These are phyloP conservation scores for Pleurotus platypus DNA, from an alignment of 768 basidiomycete genomes.

Conservation along the genomic window DNA sequence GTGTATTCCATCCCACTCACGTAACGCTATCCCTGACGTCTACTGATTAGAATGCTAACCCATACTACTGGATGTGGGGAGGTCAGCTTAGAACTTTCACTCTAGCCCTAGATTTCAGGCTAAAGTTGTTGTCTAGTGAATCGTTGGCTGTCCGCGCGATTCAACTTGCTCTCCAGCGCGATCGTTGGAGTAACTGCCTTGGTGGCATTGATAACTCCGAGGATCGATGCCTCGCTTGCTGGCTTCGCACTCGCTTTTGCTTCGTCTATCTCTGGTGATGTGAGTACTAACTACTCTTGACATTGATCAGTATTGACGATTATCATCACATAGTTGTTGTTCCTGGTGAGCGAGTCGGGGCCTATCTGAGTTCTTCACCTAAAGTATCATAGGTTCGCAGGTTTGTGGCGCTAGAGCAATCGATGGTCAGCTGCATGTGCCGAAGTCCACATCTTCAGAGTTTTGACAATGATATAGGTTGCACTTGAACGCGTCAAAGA, in stretches of 20 bases:
- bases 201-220: constrained; percentile 62
- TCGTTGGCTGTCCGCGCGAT: constrained; percentile 86
- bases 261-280: constrained; percentile 65
- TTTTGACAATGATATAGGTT: constrained; percentile 41
- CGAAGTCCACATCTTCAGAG: neutral
- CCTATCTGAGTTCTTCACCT: neutral
- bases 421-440: constrained; percentile 59
- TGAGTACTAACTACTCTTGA: neutral
- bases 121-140: constrained; percentile 50
- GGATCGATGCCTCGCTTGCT: constrained; percentile 75
- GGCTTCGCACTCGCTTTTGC: constrained; percentile 89
- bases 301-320: neutral
- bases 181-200: constrained; percentile 73
- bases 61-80: constrained; percentile 92
- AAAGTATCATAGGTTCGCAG: constrained; percentile 52
- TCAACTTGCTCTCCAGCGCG: constrained; percentile 73
- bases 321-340: constrained; percentile 35
- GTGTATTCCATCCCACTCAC: constrained; percentile 17
- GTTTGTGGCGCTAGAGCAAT: constrained; percentile 87
- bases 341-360: constrained; percentile 40
- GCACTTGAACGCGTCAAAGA: constrained; percentile 89
- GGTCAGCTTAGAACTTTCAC: constrained; percentile 35
- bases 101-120: neutral
- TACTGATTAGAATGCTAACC: constrained; percentile 47
- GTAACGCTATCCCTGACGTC: constrained; percentile 1